phyloP scores from a whole-genome alignment of 192 early-diverging fungal species.

The Umbelopsis ramanniana region DNA sequence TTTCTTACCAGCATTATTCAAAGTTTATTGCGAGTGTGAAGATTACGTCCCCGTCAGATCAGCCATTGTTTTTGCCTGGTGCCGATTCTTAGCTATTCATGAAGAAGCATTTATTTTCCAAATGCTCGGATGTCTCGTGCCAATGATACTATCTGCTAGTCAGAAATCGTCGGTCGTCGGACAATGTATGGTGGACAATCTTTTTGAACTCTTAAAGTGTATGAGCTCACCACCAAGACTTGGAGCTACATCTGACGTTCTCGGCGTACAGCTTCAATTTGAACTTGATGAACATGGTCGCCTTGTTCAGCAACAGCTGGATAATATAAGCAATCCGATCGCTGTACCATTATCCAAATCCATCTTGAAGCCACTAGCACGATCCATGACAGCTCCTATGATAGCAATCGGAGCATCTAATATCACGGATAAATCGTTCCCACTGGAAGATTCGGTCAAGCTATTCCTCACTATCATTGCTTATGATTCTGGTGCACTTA shows the following conservation, averaged over 20 bases:
- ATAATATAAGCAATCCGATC: slow-evolving; percentile 32
- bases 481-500: slow-evolving; percentile 55
- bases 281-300: slow-evolving; percentile 43
- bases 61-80: slow-evolving; percentile 53
- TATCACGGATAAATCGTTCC: slow-evolving; percentile 41
- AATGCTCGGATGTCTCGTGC: slow-evolving; percentile 54
- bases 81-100: slow-evolving; percentile 56
- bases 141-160: slow-evolving; percentile 48
- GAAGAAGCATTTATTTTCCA: slow-evolving; percentile 65
- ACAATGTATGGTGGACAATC: slow-evolving; percentile 44
- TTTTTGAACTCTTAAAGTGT: slow-evolving; percentile 53
- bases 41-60: slow-evolving; percentile 38
- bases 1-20: slow-evolving; percentile 58
- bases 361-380: slow-evolving; percentile 37
- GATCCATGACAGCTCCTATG: slow-evolving; percentile 27
- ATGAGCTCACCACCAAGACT: slow-evolving; percentile 42
- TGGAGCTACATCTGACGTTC: slow-evolving; percentile 34
- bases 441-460: slow-evolving; percentile 54
- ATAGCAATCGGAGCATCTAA: slow-evolving; percentile 22
- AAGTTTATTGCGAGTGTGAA: slow-evolving; percentile 55
- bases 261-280: slow-evolving; percentile 40
- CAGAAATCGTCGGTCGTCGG: slow-evolving; percentile 42
- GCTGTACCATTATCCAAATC: slow-evolving; percentile 33
- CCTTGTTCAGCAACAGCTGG: slow-evolving; percentile 34
- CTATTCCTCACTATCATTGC: slow-evolving; percentile 64